Percentiles rank a stretch among this genome's conserved stretches.
Conservation (phyloP, 441 rosid species). For the Pelargonium cotyledonis region DNA sequence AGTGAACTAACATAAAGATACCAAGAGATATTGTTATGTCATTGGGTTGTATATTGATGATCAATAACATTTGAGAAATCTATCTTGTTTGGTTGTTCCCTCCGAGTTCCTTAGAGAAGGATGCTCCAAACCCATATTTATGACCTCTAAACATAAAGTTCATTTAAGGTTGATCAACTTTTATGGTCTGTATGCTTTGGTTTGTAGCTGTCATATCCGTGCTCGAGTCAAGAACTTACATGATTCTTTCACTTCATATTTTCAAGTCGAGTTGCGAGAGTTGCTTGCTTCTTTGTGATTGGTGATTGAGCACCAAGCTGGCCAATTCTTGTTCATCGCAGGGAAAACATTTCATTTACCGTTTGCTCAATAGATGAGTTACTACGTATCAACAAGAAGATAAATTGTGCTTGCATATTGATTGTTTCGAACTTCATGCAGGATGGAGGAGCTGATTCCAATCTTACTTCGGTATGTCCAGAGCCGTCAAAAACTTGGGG, state of each 20-base stretch:
- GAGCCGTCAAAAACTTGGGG: constrained; percentile 76
- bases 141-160: not conserved
- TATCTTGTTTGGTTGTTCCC: not conserved
- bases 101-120: not conserved
- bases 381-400: not conserved
- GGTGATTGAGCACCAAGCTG: not conserved
- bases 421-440: constrained; percentile 23
- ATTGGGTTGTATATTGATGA: not conserved
- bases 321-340: not conserved
- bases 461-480: constrained; percentile 49
- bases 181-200: not conserved
- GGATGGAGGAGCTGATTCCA: constrained; percentile 84
- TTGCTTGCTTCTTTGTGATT: not conserved
- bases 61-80: not conserved
- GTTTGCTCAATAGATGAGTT: not conserved
- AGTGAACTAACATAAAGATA: not conserved
- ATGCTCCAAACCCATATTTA: not conserved
- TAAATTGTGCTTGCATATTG: constrained; percentile 4
- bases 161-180: not conserved
- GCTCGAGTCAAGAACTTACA: not conserved
- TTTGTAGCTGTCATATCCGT: not conserved
- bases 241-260: not conserved
- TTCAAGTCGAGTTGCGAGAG: not conserved
- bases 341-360: not conserved
- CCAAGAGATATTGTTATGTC: not conserved